Evolutionary conservation across 1,284 basidiomycete species (phyloP).

Genomic region (Ustilago xerochloae): DNA sequence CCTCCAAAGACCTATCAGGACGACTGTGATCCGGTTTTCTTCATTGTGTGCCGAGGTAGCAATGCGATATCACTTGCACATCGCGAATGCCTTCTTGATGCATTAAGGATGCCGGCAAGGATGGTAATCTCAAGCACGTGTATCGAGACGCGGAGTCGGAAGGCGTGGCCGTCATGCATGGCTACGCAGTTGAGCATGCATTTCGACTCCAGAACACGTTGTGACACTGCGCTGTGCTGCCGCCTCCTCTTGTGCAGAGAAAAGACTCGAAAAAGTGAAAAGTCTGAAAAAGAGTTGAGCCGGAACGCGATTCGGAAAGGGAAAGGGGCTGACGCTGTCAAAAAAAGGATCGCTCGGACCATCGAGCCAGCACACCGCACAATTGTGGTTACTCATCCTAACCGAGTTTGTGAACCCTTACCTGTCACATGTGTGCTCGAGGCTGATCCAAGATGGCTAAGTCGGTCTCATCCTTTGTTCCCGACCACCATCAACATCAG

Average conservation of each 20-base stretch:
- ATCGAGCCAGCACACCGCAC: not conserved
- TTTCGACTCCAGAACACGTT: not conserved
- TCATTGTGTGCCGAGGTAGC: too few relatives aligned
- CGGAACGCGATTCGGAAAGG: too few relatives aligned
- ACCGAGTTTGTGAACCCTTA: conserved; percentile 1
- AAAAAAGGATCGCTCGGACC: conserved; percentile 5
- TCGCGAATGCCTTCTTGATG: too few relatives aligned
- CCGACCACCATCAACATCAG: not conserved
- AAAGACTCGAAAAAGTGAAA: not conserved
- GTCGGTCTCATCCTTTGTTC: not conserved
- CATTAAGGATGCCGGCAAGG: too few relatives aligned
- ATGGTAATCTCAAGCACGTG: too few relatives aligned
- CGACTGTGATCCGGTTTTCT: conserved; percentile 2
- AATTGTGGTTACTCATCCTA: not conserved
- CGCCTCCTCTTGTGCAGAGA: not conserved
- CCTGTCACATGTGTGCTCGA: not conserved
- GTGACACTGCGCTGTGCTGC: not conserved
- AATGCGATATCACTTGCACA: too few relatives aligned
- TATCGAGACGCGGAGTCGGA: not conserved
- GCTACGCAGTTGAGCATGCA: conserved; percentile 10
- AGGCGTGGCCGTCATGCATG: conserved; percentile 9
- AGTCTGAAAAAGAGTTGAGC: not conserved
- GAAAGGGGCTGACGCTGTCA: not conserved
- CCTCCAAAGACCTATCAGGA: conserved; percentile 1
- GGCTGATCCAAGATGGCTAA: not conserved